These are phyloP conservation scores for Epichloe scottii DNA, from an alignment of 2,329 filamentous ascomycete genomes.

Conservation along the genomic window DNA sequence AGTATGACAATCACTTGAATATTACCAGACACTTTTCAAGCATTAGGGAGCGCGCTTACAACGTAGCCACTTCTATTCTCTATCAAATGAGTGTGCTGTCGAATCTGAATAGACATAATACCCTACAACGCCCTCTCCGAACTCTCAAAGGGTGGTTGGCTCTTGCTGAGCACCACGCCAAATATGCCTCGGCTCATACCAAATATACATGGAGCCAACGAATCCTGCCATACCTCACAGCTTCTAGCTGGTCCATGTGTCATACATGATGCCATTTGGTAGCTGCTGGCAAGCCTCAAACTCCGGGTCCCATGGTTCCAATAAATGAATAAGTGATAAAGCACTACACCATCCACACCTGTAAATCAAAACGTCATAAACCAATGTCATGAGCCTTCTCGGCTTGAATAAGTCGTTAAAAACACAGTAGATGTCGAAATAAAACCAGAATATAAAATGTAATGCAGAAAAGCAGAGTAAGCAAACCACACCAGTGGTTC, in stretches of 20 bases:
- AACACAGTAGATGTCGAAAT: not conserved
- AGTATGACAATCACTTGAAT: no score
- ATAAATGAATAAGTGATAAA: not conserved
- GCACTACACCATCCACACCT: not conserved
- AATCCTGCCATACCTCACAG: not conserved
- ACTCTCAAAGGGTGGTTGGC: not conserved
- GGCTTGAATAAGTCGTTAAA: slow-evolving; percentile 1
- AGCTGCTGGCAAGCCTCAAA: not conserved
- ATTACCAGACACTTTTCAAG: no score
- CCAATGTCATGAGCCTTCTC: not conserved
- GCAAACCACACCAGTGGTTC: not conserved
- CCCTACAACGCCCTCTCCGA: slow-evolving; percentile 1
- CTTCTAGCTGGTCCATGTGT: not conserved
- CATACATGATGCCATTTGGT: not conserved
- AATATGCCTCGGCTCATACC: not conserved
- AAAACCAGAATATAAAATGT: not conserved
- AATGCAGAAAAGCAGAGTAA: not conserved
- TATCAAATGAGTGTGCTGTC: slow-evolving; percentile 6
- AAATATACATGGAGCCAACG: not conserved
- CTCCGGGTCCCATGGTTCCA: slow-evolving; percentile 1
- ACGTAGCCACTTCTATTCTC: slow-evolving; percentile 3
- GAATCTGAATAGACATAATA: not conserved
- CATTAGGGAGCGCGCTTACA: not conserved
- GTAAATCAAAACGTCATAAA: not conserved
- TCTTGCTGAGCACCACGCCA: not conserved